Conservation (phyloP, 257 asterid species). For the Primulina huaijiensis region DNA sequence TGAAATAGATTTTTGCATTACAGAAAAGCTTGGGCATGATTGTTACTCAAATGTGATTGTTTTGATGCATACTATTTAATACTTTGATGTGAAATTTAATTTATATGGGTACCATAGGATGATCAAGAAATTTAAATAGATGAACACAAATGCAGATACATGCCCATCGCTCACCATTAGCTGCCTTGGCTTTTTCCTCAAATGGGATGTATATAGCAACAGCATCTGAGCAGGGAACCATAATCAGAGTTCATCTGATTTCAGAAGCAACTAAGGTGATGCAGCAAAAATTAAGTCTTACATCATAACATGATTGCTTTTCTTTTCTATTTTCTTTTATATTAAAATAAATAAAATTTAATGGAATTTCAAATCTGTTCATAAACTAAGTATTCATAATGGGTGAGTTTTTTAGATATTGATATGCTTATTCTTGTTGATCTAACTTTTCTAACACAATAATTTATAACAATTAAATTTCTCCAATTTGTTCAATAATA, state of each 20-base stretch:
- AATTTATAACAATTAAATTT: too few relatives aligned
- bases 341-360: conserved; percentile 6
- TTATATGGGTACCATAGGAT: conserved; percentile 11
- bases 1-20: conserved; percentile 10
- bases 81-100: conserved; percentile 11
- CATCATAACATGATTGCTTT: conserved; percentile 13
- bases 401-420: neutral
- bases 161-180: conserved; percentile 90
- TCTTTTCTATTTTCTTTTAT: conserved; percentile 10
- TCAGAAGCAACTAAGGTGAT: conserved; percentile 89
- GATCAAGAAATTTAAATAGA: conserved; percentile 20
- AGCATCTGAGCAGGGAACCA: conserved; percentile 93
- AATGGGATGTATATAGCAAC: conserved; percentile 82
- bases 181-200: conserved; percentile 77
- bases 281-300: conserved; percentile 13
- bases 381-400: neutral
- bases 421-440: neutral
- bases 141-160: conserved; percentile 64
- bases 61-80: neutral
- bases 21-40: conserved; percentile 16
- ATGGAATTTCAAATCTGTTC: neutral
- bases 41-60: conserved; percentile 10
- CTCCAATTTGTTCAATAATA: too few relatives aligned
- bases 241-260: conserved; percentile 83
- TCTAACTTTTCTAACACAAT: too few relatives aligned